Percentiles rank a stretch among this genome's conserved stretches.
These are phyloP conservation scores for Lepidopterella palustris DNA, from an alignment of 495 filamentous ascomycete species.

Conservation along the genomic window DNA sequence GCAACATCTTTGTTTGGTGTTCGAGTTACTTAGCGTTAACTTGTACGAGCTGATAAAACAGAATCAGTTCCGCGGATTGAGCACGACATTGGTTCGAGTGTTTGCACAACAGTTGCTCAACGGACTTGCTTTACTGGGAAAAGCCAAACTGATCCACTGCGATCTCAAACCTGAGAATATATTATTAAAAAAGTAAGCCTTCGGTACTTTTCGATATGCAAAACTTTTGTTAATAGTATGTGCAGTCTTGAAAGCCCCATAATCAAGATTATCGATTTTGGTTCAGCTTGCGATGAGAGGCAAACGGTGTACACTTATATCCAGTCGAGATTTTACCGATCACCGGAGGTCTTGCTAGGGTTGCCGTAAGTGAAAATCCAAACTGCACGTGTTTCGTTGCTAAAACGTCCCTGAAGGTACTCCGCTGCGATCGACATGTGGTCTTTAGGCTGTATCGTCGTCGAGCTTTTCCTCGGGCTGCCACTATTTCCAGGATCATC, in stretches of 20 bases:
- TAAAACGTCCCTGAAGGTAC: constrained; percentile 50
- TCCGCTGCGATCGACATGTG: constrained; percentile 99
- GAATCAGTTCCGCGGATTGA: constrained; percentile 96
- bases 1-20: constrained; percentile 95
- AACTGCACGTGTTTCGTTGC: neutral
- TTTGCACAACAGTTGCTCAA: constrained; percentile 97
- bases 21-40: constrained; percentile 96
- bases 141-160: constrained; percentile 95
- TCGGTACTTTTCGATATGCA: neutral
- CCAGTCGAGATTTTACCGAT: constrained; percentile 96
- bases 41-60: constrained; percentile 99
- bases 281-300: constrained; percentile 95
- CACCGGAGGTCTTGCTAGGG: constrained; percentile 90
- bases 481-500: constrained; percentile 97
- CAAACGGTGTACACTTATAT: constrained; percentile 99
- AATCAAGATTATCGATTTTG: constrained; percentile 99
- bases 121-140: constrained; percentile 86
- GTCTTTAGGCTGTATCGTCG: constrained; percentile 98
- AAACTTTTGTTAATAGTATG: constrained; percentile 15
- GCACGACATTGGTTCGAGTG: constrained; percentile 94
- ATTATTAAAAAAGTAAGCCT: constrained; percentile 78
- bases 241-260: constrained; percentile 88
- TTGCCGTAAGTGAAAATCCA: constrained; percentile 55
- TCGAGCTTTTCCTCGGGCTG: constrained; percentile 92
- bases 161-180: constrained; percentile 99